A percentile compares a stretch with the other conserved stretches of the same genome.
phyloP scores from a whole-genome alignment of 1,284 basidiomycete species.

The Tilletia caries region DNA sequence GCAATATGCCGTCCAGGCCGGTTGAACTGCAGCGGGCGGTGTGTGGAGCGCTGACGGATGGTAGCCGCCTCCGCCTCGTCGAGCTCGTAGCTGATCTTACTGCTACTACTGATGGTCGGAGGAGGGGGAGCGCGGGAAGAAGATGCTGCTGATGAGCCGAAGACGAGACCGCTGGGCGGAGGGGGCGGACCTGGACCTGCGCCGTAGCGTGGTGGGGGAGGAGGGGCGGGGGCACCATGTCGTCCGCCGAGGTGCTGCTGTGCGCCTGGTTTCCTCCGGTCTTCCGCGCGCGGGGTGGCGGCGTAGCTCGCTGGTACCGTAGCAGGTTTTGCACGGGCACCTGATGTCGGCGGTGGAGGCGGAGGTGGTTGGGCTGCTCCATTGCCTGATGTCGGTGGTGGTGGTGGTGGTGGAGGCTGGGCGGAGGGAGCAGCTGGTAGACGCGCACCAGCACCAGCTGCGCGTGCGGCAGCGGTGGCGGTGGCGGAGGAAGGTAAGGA shows the following conservation, averaged over 20 bases:
- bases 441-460: not conserved
- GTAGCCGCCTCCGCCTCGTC: slow-evolving; percentile 17
- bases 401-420: too few species aligned
- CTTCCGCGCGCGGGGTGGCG: not conserved
- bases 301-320: not conserved
- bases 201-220: not conserved
- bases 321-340: not conserved
- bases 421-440: not conserved
- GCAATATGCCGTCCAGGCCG: slow-evolving; percentile 44
- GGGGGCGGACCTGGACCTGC: not conserved
- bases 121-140: not conserved
- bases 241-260: not conserved
- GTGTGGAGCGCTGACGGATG: slow-evolving; percentile 25
- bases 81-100: slow-evolving; percentile 19
- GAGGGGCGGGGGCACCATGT: not conserved
- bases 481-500: not conserved
- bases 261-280: not conserved
- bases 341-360: not conserved
- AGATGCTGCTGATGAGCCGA: not conserved
- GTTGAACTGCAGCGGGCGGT: slow-evolving; percentile 44
- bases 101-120: not conserved
- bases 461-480: not conserved
- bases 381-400: not conserved
- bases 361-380: not conserved
- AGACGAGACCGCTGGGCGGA: slow-evolving; percentile 1